Conservation (phyloP, 441 rosid species). For the Daphne laureola region DNA sequence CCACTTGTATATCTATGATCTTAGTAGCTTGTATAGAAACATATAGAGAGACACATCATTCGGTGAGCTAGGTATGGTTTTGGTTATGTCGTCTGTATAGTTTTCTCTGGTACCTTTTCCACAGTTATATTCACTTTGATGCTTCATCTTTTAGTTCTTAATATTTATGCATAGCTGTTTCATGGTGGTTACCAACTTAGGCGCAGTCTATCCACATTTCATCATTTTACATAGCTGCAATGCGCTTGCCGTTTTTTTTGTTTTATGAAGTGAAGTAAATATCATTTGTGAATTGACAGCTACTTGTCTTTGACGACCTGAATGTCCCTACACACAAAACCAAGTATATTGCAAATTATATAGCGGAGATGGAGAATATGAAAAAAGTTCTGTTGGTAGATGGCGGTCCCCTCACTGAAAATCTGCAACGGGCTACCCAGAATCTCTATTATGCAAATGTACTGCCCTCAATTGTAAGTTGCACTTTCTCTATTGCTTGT, state of each 20-base stretch:
- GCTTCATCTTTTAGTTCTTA: neutral
- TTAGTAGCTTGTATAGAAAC: too few species aligned
- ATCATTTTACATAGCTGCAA: neutral
- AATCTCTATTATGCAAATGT: constrained; percentile 77
- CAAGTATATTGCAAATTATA: constrained; percentile 62
- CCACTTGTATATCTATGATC: neutral
- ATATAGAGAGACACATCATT: too few species aligned
- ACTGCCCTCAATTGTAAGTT: constrained; percentile 83
- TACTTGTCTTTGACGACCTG: constrained; percentile 70
- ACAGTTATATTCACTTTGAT: neutral
- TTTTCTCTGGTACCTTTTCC: neutral
- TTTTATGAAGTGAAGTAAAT: neutral
- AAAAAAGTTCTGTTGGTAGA: constrained; percentile 83
- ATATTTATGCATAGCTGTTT: too few species aligned
- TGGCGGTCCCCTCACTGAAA: constrained; percentile 72
- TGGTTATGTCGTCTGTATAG: too few species aligned
- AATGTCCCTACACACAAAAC: constrained; percentile 78
- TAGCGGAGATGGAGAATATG: constrained; percentile 59
- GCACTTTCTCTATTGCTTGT: neutral
- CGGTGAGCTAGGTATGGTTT: too few species aligned
- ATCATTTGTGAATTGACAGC: constrained; percentile 33
- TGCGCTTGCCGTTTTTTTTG: neutral
- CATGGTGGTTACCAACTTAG: neutral
- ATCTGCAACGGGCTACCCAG: constrained; percentile 78
- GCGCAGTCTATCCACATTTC: neutral